Conservation (phyloP, 1,284 basidiomycete species). For the Sporisorium reilianum region DNA sequence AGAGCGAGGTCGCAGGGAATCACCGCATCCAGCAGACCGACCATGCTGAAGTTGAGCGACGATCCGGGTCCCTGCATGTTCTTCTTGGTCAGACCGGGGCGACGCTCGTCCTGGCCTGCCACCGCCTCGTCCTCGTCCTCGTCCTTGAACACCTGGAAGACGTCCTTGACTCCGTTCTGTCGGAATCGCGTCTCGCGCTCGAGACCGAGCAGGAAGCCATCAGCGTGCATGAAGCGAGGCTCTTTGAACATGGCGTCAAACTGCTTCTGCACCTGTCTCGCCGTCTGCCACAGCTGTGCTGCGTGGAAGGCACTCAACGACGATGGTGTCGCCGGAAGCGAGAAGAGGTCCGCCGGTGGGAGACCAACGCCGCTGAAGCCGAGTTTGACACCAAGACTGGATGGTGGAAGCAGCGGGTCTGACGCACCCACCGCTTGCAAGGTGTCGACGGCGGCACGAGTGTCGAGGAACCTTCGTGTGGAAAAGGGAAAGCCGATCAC, state of each 20-base stretch:
- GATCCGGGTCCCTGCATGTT: conserved; percentile 54
- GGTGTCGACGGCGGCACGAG: conserved; percentile 17
- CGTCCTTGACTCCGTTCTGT: conserved; percentile 44
- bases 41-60: conserved; percentile 52
- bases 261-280: conserved; percentile 42
- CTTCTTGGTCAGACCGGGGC: conserved; percentile 45
- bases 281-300: conserved; percentile 42
- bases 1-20: conserved; percentile 19
- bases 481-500: conserved; percentile 52
- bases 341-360: conserved; percentile 40
- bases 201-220: conserved; percentile 38
- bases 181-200: conserved; percentile 47
- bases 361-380: conserved; percentile 39
- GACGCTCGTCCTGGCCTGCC: conserved; percentile 39
- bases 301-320: conserved; percentile 17
- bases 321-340: conserved; percentile 17
- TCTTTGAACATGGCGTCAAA: conserved; percentile 39
- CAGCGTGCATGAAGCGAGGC: conserved; percentile 44
- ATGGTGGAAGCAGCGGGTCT: conserved; percentile 24
- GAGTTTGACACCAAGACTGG: conserved; percentile 35
- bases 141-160: conserved; percentile 33
- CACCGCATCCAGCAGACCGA: conserved; percentile 34
- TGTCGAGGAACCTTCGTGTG: conserved; percentile 27
- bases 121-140: conserved; percentile 17
- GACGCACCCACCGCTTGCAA: conserved; percentile 11